These are phyloP conservation scores for Gaeumannomyces tritici DNA, from an alignment of 2,329 filamentous ascomycete species.

Conservation along the genomic window DNA sequence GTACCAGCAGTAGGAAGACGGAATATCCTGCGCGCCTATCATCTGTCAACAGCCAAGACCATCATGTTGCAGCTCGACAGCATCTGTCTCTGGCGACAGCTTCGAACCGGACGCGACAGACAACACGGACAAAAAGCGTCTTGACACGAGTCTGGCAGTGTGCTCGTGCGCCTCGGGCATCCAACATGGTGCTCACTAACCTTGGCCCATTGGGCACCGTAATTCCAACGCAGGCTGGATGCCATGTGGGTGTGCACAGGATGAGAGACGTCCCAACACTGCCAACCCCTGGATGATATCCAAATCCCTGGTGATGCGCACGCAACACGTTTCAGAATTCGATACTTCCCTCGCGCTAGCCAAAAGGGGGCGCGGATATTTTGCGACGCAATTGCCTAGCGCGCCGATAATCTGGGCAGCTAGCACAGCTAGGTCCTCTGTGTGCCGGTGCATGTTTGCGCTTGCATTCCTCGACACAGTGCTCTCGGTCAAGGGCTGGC, in stretches of 20 bases:
- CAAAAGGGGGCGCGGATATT: not conserved
- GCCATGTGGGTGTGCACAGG: not conserved
- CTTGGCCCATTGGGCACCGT: no score
- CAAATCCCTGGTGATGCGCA: slow-evolving; percentile 1
- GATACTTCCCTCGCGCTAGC: not conserved
- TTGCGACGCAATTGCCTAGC: not conserved
- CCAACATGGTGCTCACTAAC: not conserved
- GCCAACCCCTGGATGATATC: not conserved
- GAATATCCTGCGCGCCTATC: not conserved
- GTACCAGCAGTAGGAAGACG: not conserved
- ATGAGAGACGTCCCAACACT: not conserved
- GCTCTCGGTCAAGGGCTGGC: no score
- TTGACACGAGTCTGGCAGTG: not conserved
- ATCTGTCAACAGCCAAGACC: not conserved
- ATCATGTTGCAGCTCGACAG: not conserved
- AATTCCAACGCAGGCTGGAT: no score
- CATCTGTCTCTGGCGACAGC: not conserved
- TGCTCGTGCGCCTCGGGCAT: not conserved
- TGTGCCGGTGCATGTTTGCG: not conserved
- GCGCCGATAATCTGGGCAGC: not conserved
- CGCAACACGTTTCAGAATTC: slow-evolving; percentile 8
- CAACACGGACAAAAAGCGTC: no score
- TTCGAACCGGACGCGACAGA: not conserved
- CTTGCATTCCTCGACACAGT: not conserved
- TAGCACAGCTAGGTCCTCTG: not conserved